Base-by-base conservation (phyloP, 176 grass and related monocot species). In the Zea mays region DNA sequence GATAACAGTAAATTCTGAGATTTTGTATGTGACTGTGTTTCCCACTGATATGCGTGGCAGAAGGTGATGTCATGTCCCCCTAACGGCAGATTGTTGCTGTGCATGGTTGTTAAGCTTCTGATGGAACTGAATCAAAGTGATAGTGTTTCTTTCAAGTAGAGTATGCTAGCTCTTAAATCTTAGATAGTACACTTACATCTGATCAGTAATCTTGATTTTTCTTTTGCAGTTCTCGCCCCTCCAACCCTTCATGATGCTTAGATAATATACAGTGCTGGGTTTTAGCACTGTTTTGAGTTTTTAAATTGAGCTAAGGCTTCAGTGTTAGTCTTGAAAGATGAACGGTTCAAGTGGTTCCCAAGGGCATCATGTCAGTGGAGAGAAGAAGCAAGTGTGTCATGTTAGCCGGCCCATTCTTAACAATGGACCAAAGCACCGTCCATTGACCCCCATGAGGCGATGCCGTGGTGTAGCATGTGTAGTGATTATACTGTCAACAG, bases 391-490 rank as follows among this genome's bases (percentile, higher is more conserved):
- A 60, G 71, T 75, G 14, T 67, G 73, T 49, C 10, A 8, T 49
- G 15, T 54, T 76, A 80, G 73, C 43, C 74, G 69, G 49, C 21
- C 56, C 21, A 88, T 35, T 87, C 42, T 80, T 74, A 89, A 97
- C 34, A 83, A 81, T 43, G 81, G 58, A 69, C 84, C 72, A 62
- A 93, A 88, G 79, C 94, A 93, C 73, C 84, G 82, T 75, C 82
- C 86, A 35, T 82, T 97, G 83, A 97, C 91, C 73, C 75, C 55
- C n/a, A 48, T 91, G 84, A 93, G 94, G 62, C 75, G 73, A 69
- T 89, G 90, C 37, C 85, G 94, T 43, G 94, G 94, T 45, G 75
- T 93, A 68, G 46, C 77, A 63, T 97, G 94, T 56, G 67, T 97
- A 21, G 70, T 68, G 3, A 86, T 89, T 56, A 91, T 97, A 71